Conservation (phyloP, 306 rosid species). For the Gastrolobium bilobum region DNA sequence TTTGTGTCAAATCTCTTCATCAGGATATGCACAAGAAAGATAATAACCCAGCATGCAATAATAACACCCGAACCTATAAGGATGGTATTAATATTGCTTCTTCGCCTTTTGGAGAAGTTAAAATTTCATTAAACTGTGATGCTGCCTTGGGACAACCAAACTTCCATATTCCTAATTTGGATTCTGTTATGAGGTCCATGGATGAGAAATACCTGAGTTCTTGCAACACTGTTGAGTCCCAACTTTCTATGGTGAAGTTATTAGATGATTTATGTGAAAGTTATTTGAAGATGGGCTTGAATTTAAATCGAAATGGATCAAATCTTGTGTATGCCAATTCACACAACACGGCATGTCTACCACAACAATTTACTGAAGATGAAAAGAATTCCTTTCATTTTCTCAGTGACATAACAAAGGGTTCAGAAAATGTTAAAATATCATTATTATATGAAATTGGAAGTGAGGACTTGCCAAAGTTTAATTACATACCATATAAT, state of each 20-base stretch:
- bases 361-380: slow-evolving; percentile 42
- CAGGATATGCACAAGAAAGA: slow-evolving; percentile 34
- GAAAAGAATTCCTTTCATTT: slow-evolving; percentile 37
- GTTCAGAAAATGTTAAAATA: slow-evolving; percentile 75
- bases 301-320: slow-evolving; percentile 36
- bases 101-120: slow-evolving; percentile 58
- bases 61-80: background rate
- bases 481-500: slow-evolving; percentile 78
- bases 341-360: slow-evolving; percentile 2
- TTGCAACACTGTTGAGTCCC: slow-evolving; percentile 37
- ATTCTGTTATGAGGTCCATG: slow-evolving; percentile 50
- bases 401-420: slow-evolving; percentile 74
- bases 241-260: slow-evolving; percentile 51
- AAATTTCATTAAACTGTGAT: slow-evolving; percentile 53
- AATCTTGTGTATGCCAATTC: slow-evolving; percentile 43
- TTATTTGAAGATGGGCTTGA: slow-evolving; percentile 53
- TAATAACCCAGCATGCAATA: slow-evolving; percentile 27
- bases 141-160: slow-evolving; percentile 46
- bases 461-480: slow-evolving; percentile 70
- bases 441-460: slow-evolving; percentile 69
- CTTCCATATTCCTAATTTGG: slow-evolving; percentile 49
- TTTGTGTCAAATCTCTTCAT: slow-evolving; percentile 30
- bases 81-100: slow-evolving; percentile 53
- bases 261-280: slow-evolving; percentile 55
- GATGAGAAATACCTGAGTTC: slow-evolving; percentile 53